A percentile compares a stretch with the other conserved stretches of the same genome.
Evolutionary conservation across 306 rosid species (phyloP).

Genomic region (Fragaria ananassa): DNA sequence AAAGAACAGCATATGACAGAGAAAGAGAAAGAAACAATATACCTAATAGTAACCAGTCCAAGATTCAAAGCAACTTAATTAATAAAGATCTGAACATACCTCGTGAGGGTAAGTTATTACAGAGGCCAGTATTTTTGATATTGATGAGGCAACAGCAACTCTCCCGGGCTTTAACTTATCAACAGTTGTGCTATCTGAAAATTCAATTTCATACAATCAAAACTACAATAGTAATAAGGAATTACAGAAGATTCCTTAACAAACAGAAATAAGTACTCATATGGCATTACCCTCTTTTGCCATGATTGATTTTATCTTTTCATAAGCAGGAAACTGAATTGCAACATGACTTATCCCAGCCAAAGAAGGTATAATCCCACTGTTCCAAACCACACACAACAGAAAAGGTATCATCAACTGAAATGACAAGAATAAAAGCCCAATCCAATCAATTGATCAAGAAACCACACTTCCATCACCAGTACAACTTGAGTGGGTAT

Average conservation of each 20-base stretch:
- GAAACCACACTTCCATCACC: neutral
- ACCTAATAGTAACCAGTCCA: neutral
- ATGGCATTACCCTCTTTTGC: constrained; percentile 59
- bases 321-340: constrained; percentile 88
- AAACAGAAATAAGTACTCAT: constrained; percentile 16
- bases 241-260: neutral
- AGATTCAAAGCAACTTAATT: neutral
- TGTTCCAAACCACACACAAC: constrained; percentile 39
- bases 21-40: neutral
- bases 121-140: constrained; percentile 83
- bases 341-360: constrained; percentile 96
- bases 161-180: constrained; percentile 64
- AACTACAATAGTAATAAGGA: neutral
- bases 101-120: constrained; percentile 86
- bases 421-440: neutral
- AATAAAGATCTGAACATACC: constrained; percentile 35
- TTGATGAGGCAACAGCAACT: constrained; percentile 71
- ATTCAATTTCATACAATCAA: constrained; percentile 29
- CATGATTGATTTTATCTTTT: constrained; percentile 66
- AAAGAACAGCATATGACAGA: neutral
- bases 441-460: neutral
- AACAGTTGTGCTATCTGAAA: constrained; percentile 67
- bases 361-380: constrained; percentile 91
- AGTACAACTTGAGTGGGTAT: neutral
- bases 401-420: constrained; percentile 17